Evolutionary conservation across 2,329 filamentous ascomycete species (phyloP).

Genomic region (Claviceps quebecensis): DNA sequence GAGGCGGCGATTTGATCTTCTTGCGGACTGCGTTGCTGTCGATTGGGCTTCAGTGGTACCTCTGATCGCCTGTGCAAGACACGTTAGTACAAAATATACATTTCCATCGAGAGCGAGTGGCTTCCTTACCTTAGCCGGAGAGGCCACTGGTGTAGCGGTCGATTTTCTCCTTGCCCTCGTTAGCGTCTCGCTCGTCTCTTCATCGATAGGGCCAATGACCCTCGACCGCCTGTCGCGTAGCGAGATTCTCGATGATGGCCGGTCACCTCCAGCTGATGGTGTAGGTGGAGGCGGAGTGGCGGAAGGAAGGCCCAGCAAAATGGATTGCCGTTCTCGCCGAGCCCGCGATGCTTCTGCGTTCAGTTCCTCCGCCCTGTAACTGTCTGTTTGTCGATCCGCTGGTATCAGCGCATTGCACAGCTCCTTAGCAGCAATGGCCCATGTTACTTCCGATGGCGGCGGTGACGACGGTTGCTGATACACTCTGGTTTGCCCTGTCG

Average conservation of each 20-base stretch:
- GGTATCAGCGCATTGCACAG: conserved; percentile 74
- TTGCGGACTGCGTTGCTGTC: conserved; percentile 13
- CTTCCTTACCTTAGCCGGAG: conserved; percentile 16
- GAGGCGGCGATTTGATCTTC: conserved; percentile 31
- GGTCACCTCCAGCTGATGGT: conserved; percentile 16
- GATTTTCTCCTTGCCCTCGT: conserved; percentile 44
- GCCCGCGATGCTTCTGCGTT: conserved; percentile 51
- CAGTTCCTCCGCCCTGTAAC: conserved; percentile 66
- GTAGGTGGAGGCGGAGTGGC: neutral
- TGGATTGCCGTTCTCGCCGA: conserved; percentile 50
- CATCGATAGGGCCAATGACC: conserved; percentile 38
- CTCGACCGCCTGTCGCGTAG: conserved; percentile 57
- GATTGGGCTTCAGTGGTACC: conserved; percentile 15
- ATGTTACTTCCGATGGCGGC: conserved; percentile 69
- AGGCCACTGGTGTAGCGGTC: conserved; percentile 31
- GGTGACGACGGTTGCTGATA: conserved; percentile 38
- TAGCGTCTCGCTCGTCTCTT: conserved; percentile 18
- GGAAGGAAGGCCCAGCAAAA: conserved; percentile 19
- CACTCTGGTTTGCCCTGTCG: conserved; percentile 11
- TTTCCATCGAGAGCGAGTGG: neutral
- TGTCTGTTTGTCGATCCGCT: conserved; percentile 56
- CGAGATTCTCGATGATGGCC: conserved; percentile 50
- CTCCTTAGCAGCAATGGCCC: conserved; percentile 73
- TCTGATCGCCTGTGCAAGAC: conserved; percentile 18
- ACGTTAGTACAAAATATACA: neutral